Evolutionary conservation across 176 grass and related monocot genomes (phyloP).

Genomic region (Leersia perrieri): DNA sequence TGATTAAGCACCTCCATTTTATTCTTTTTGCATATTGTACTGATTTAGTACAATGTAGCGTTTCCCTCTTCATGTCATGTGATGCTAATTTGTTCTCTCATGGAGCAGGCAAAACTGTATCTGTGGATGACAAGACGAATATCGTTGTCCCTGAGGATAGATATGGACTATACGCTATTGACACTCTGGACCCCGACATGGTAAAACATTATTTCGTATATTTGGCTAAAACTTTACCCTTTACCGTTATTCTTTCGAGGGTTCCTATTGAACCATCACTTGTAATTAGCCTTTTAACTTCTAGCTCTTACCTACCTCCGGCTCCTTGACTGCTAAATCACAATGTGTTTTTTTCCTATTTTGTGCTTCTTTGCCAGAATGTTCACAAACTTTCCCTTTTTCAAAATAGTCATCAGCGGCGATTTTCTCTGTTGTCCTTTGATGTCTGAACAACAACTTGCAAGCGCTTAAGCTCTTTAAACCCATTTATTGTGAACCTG

Average conservation of each 20-base stretch:
- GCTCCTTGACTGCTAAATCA: background rate
- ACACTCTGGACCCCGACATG: constrained; percentile 81
- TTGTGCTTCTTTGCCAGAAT: background rate
- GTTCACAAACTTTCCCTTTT: background rate
- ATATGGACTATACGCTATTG: constrained; percentile 92
- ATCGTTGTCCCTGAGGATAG: constrained; percentile 82
- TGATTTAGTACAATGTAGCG: background rate
- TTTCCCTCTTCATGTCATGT: constrained; percentile 3
- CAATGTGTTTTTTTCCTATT: background rate
- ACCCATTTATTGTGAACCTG: constrained; percentile 8
- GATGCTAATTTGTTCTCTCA: constrained; percentile 21
- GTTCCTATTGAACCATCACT: background rate
- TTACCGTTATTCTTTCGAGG: constrained; percentile 6
- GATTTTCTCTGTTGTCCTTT: background rate
- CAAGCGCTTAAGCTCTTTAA: background rate
- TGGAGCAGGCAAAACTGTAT: constrained; percentile 81
- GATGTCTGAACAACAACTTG: background rate
- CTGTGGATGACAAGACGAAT: constrained; percentile 66
- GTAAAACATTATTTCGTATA: constrained; percentile 40
- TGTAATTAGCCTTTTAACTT: background rate
- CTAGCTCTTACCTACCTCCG: background rate
- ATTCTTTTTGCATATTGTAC: background rate
- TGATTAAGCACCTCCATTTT: background rate
- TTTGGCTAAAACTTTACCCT: constrained; percentile 4
- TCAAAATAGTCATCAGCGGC: background rate